Evolutionary conservation across 2,329 filamentous ascomycete genomes (phyloP).

Genomic region (Calonectria hongkongensis): DNA sequence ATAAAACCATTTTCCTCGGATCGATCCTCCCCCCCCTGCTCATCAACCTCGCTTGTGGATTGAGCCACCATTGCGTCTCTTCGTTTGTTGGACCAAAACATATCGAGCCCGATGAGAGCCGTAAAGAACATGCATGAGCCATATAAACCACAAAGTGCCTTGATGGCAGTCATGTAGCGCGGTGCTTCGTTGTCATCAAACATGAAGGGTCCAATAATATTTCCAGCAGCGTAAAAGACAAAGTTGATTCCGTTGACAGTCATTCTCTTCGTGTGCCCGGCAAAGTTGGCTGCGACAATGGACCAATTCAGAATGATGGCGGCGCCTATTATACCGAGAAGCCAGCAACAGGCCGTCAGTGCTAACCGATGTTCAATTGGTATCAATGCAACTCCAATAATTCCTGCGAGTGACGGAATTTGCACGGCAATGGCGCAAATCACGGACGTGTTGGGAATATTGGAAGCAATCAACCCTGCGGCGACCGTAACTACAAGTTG

Average conservation of each 20-base stretch:
- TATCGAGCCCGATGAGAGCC: background rate
- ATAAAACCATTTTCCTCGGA: background rate
- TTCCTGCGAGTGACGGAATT: constrained; percentile 62
- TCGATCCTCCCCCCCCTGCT: background rate
- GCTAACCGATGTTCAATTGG: constrained; percentile 66
- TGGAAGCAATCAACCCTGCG: background rate
- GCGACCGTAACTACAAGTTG: constrained; percentile 16
- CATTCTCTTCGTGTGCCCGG: constrained; percentile 61
- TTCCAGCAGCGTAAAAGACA: constrained; percentile 10
- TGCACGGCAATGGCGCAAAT: constrained; percentile 28
- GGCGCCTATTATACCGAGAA: constrained; percentile 69
- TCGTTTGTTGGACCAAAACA: constrained; percentile 9
- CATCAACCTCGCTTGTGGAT: background rate
- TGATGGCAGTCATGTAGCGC: constrained; percentile 17
- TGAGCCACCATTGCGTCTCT: background rate
- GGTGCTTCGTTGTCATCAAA: constrained; percentile 6
- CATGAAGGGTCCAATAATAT: constrained; percentile 12
- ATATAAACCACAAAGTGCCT: background rate
- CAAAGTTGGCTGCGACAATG: constrained; percentile 66
- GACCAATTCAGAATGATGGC: constrained; percentile 72
- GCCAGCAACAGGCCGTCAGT: constrained; percentile 72
- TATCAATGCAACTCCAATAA: constrained; percentile 70
- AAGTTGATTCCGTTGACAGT: constrained; percentile 10
- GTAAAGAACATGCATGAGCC: constrained; percentile 9
- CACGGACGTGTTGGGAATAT: constrained; percentile 3